Percentiles rank a stretch among this genome's conserved stretches.
Evolutionary conservation across 805 yeast genomes (phyloP).

Genomic region (Ogataea paraovalis): DNA sequence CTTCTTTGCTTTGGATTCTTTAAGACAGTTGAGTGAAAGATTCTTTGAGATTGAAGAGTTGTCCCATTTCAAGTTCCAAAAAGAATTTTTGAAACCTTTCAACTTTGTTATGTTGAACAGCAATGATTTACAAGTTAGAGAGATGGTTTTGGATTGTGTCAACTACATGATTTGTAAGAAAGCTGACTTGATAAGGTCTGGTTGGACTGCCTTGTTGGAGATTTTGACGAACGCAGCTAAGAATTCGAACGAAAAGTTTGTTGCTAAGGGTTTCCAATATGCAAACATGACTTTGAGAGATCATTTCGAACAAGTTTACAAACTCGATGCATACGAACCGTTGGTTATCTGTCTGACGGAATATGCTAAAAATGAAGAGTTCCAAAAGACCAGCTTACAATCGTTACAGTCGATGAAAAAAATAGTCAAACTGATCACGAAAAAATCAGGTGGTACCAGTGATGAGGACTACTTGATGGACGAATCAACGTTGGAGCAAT

Average conservation of each 20-base stretch:
- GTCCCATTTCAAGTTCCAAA: conserved; percentile 92
- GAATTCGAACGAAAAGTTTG: conserved; percentile 54
- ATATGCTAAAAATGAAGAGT: conserved; percentile 78
- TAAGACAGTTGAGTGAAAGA: conserved; percentile 88
- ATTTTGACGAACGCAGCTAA: conserved; percentile 73
- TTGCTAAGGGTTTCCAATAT: conserved; percentile 59
- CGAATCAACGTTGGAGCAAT: conserved; percentile 10
- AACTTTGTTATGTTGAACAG: conserved; percentile 72
- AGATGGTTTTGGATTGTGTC: conserved; percentile 86
- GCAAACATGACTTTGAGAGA: conserved; percentile 58
- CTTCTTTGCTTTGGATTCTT: conserved; percentile 88
- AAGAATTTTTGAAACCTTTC: conserved; percentile 89
- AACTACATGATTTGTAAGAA: conserved; percentile 79
- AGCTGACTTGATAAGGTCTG: conserved; percentile 73
- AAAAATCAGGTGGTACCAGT: conserved; percentile 27
- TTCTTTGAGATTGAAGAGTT: conserved; percentile 92
- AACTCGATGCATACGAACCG: conserved; percentile 65
- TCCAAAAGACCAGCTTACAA: conserved; percentile 76
- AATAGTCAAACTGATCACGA: conserved; percentile 57
- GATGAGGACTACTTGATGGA: conserved; percentile 43
- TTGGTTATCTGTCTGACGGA: conserved; percentile 74
- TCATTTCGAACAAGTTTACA: conserved; percentile 57
- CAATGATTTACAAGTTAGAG: conserved; percentile 66
- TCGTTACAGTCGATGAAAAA: conserved; percentile 70
- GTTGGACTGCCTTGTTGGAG: conserved; percentile 88